Evolutionary conservation across 805 yeast species (phyloP).

Genomic region (Saturnispora serradocipensis): DNA sequence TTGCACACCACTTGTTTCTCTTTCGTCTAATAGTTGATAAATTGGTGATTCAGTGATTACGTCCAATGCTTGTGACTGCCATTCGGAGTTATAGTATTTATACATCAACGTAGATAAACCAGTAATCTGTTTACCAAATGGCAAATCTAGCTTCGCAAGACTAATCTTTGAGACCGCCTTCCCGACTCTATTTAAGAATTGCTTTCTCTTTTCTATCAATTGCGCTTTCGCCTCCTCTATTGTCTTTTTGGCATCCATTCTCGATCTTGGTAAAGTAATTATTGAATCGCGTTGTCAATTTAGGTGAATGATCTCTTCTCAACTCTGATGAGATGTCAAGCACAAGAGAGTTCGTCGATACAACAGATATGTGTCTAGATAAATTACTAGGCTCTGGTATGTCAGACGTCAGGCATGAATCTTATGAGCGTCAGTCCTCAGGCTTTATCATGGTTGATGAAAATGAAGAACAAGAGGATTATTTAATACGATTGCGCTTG

Average conservation of each 20-base stretch:
- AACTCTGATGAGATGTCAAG: neutral
- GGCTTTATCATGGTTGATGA: neutral
- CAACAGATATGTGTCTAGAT: neutral
- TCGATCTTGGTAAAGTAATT: neutral
- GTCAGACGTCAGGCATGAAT: neutral
- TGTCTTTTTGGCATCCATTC: neutral
- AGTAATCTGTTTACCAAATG: conserved; percentile 2
- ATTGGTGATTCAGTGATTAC: conserved; percentile 56
- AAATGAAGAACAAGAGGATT: conserved; percentile 8
- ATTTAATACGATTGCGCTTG: conserved; percentile 4
- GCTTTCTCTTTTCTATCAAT: neutral
- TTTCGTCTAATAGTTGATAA: conserved; percentile 36
- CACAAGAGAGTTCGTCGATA: neutral
- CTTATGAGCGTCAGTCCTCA: neutral
- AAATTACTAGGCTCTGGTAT: neutral
- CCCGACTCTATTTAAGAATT: neutral
- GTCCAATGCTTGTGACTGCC: conserved; percentile 51
- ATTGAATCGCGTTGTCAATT: neutral
- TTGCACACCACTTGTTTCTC: conserved; percentile 10
- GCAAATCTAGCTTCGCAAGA: neutral
- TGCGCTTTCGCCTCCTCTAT: neutral
- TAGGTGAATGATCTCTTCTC: neutral
- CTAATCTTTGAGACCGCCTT: neutral
- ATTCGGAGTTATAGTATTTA: neutral
- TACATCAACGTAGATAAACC: neutral